Evolutionary conservation across 345 rosid species (phyloP).

Genomic region (Acer negundo): DNA sequence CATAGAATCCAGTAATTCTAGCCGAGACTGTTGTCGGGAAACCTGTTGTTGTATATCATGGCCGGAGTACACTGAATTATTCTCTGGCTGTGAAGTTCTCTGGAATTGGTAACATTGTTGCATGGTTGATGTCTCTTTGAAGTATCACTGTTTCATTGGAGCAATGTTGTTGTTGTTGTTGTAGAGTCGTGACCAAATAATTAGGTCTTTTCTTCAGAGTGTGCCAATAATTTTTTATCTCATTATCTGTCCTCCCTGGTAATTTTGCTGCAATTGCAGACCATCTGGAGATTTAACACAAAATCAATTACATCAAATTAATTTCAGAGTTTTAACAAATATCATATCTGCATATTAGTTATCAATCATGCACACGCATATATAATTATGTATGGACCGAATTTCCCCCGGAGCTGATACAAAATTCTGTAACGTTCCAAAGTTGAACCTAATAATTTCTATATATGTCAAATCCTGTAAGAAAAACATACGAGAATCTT

Average conservation of each 20-base stretch:
- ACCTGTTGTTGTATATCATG: not conserved
- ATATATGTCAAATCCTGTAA: too few species aligned
- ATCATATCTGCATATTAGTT: too few species aligned
- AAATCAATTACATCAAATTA: not conserved
- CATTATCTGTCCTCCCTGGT: constrained; percentile 40
- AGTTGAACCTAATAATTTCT: too few species aligned
- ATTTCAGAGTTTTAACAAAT: too few species aligned
- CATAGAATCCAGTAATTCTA: not conserved
- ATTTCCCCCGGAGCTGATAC: too few species aligned
- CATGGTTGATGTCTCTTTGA: not conserved
- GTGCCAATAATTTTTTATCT: constrained; percentile 41
- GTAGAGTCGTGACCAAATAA: not conserved
- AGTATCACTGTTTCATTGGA: not conserved
- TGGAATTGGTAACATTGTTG: not conserved
- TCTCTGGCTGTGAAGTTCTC: not conserved
- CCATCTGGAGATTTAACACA: constrained; percentile 27
- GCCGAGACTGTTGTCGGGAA: not conserved
- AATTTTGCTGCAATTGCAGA: constrained; percentile 36
- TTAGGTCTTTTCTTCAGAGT: constrained; percentile 32
- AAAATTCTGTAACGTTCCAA: too few species aligned
- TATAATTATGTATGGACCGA: too few species aligned
- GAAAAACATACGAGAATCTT: too few species aligned
- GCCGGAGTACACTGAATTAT: not conserved
- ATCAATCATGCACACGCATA: too few species aligned
- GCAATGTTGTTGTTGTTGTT: not conserved